Conservation (phyloP, 768 basidiomycete genomes). For the Suillus brevipes region DNA sequence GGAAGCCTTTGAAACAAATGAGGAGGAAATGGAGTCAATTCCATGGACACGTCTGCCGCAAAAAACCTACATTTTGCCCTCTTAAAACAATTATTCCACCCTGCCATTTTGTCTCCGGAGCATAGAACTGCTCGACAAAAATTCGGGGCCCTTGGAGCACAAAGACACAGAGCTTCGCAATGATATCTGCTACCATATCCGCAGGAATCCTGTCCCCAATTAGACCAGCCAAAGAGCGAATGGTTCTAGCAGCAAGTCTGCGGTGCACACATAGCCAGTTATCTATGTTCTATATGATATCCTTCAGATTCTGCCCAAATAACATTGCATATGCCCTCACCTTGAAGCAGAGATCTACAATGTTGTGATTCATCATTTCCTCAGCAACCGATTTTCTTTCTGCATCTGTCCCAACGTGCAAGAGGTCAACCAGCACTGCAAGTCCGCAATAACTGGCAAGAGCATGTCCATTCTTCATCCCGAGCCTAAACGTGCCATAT, state of each 20-base stretch:
- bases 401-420: constrained; percentile 1
- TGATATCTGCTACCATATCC: constrained; percentile 23
- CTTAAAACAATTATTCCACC: constrained; percentile 10
- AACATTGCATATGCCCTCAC: constrained; percentile 11
- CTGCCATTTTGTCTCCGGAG: constrained; percentile 14
- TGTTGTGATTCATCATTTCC: constrained; percentile 21
- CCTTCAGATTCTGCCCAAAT: background rate
- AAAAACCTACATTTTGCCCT: constrained; percentile 4
- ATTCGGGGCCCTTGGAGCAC: constrained; percentile 26
- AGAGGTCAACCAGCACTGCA: constrained; percentile 4
- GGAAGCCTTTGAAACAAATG: background rate
- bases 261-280: constrained; percentile 25
- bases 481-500: constrained; percentile 2
- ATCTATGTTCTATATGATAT: constrained; percentile 17
- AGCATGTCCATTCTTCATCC: constrained; percentile 9
- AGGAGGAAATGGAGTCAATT: background rate
- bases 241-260: constrained; percentile 15
- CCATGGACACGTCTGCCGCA: background rate
- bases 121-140: constrained; percentile 20
- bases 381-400: constrained; percentile 8
- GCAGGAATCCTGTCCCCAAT: constrained; percentile 22
- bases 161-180: constrained; percentile 24
- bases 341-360: constrained; percentile 24
- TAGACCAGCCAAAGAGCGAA: constrained; percentile 24
- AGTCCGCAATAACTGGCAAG: constrained; percentile 17